phyloP scores from a whole-genome alignment of 2,329 filamentous ascomycete species.

The Epicoccum nigrum region DNA sequence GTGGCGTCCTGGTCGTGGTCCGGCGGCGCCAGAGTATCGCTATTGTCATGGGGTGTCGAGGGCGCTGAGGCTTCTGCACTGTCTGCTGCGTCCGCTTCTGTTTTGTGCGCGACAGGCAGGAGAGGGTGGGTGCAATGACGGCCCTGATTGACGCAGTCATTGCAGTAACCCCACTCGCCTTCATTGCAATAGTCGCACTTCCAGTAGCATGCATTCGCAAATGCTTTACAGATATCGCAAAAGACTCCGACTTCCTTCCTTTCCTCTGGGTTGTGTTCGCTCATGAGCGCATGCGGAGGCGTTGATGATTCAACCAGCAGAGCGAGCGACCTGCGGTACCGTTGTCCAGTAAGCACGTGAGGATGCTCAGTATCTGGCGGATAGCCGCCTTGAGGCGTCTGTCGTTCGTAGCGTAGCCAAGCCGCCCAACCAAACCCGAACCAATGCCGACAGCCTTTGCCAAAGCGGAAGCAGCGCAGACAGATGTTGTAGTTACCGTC shows the following conservation, averaged over 20 bases:
- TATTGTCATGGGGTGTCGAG: constrained; percentile 25
- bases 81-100: constrained; percentile 14
- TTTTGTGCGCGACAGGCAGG: constrained; percentile 72
- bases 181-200: constrained; percentile 86
- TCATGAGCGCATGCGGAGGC: constrained; percentile 50
- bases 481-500: constrained; percentile 80
- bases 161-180: constrained; percentile 94
- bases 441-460: constrained; percentile 83
- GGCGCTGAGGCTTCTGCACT: constrained; percentile 17
- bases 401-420: constrained; percentile 66
- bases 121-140: constrained; percentile 81
- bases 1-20: constrained; percentile 35
- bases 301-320: constrained; percentile 30
- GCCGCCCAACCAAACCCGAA: constrained; percentile 83
- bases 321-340: constrained; percentile 47
- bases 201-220: constrained; percentile 87
- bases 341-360: constrained; percentile 59
- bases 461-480: constrained; percentile 75
- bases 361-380: constrained; percentile 53
- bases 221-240: constrained; percentile 75
- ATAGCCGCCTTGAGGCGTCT: constrained; percentile 50
- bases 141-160: constrained; percentile 82
- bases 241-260: constrained; percentile 82
- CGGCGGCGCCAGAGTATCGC: constrained; percentile 29
- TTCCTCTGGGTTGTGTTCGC: constrained; percentile 69